Base-by-base conservation (phyloP, 2,329 filamentous ascomycete genomes). In the Aspergillus unguis region DNA sequence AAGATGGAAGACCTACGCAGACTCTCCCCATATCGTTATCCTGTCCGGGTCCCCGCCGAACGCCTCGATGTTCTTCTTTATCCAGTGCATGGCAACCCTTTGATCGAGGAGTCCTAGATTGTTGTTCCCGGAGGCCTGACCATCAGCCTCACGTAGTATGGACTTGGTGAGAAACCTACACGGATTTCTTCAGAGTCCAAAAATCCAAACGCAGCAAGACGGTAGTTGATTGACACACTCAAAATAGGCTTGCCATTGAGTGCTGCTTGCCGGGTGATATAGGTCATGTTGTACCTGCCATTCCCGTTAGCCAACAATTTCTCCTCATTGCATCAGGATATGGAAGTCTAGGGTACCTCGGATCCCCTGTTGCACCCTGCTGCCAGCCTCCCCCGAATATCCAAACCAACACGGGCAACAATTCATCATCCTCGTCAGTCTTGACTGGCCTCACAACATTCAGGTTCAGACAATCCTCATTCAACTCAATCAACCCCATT, bases 21-120 rank as follows among this genome's bases (percentile, higher is more conserved):
- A 70, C 51, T 71, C 68, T 11, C 69, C 69, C 60, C 69, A 71
- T 23, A 72, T 71, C 5, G 69, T 70, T 27, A 72, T 61, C 28
- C 57, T 64, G 5, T 64, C 58, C 3, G 65, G 62, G 32, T 67
- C 64, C 17, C 65, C 65, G 0, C 69, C 68, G 45, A 72, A 71
- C 0, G 64, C 61, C 23, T 58, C 35, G 36, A 71, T 71, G 48
- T 71, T 67, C 38, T 65, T 51, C 55, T 69, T 68, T 9, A 72
- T 64, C 70, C 70, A 72, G 7, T 59, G 64, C 57, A 72, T 65
- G 28, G 68, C 68, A 27, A 64, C 60, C 2, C 69, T 63, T 49
- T 72, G 70, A 32, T 72, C 69, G 7, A 63, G 63, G 9, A 68
- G 57, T 2, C 61, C 65, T 17, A 65, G 54, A 23, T 67, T 68